Base-by-base conservation (phyloP, 179 eudicot species). In the Patellifolia procumbens region DNA sequence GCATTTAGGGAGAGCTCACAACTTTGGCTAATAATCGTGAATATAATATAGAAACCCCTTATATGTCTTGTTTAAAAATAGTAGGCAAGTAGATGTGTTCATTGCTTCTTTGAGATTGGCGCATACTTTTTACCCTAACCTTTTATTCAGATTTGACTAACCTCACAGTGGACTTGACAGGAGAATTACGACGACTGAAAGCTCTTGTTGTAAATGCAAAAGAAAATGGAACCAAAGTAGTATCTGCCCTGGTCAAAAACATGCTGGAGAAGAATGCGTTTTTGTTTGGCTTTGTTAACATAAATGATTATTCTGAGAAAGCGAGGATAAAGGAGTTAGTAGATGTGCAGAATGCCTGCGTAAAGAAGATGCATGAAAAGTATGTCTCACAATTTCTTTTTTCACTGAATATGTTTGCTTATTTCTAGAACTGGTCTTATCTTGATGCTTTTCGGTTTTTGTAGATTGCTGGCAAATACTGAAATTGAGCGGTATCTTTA, bases 201-300 rank as follows among this genome's bases (percentile, higher is more conserved):
- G 64, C 65, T 68, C 88, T 94, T 72, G 88, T 84, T 61, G 46
- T 78, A 70, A 91, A 87, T 72, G 91, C 97, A 10, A 92, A 86
- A 86, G 56, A 66, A 42, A 70, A 45, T 34, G 84, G 87, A 71
- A 83, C 91, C 42, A 81, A 73, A 78, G 88, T 86, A 46, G 93
- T 81, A 26, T 72, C 88, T 66, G 81, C 81, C 73, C 63, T 94
- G 31, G 84, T 91, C 69, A 91, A 81, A 74, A 80, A 70, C 68
- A 88, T 94, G 98, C 74, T 94, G 24, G 96, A 92, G 68, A 87
- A 78, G 75, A 85, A 92, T 56, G 59, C 89, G 58, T 92, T 94
- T 65, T 86, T 92, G 76, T 91, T 87, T 75, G 98, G 97, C 35
- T 81, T 56, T 75, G 84, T 89, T 32, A 91, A 87, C 83, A 75